Percentiles rank a stretch among this genome's conserved stretches.
Evolutionary conservation across 192 early-diverging fungal species (phyloP).

Genomic region (Backusella australiensis): DNA sequence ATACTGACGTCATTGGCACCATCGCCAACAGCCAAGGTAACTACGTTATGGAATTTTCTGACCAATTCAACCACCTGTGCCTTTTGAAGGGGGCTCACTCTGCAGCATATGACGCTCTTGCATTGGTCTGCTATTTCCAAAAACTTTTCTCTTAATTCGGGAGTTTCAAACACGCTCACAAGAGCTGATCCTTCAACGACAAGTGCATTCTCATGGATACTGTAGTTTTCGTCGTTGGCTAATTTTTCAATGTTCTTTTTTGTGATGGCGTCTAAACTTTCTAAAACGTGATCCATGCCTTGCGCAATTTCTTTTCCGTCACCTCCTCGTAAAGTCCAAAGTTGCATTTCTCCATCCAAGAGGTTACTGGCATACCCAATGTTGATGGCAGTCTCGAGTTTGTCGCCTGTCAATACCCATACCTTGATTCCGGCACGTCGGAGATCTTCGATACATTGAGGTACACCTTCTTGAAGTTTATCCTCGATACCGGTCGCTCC

Average conservation of each 20-base stretch:
- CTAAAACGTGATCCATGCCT: not conserved
- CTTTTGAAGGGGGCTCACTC: slow-evolving; percentile 92
- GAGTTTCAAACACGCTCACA: slow-evolving; percentile 47
- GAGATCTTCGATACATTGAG: slow-evolving; percentile 83
- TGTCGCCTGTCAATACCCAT: slow-evolving; percentile 98
- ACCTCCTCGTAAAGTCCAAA: slow-evolving; percentile 52
- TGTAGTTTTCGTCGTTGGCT: not conserved
- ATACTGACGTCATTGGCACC: slow-evolving; percentile 93
- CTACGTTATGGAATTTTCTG: slow-evolving; percentile 64
- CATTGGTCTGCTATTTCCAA: slow-evolving; percentile 66
- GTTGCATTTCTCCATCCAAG: slow-evolving; percentile 65
- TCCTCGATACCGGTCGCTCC: slow-evolving; percentile 98
- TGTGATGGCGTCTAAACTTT: not conserved
- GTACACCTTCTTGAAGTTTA: slow-evolving; percentile 94
- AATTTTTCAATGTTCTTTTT: not conserved
- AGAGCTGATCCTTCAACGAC: slow-evolving; percentile 84
- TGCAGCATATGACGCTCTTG: slow-evolving; percentile 90
- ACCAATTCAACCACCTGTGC: slow-evolving; percentile 93
- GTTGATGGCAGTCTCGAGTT: slow-evolving; percentile 98
- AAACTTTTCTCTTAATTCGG: slow-evolving; percentile 54
- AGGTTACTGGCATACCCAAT: slow-evolving; percentile 90
- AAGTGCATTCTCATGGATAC: slow-evolving; percentile 54
- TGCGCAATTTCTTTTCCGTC: slow-evolving; percentile 7
- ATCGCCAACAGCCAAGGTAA: slow-evolving; percentile 72
- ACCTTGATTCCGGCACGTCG: slow-evolving; percentile 88